Percentiles rank a stretch among this genome's conserved stretches.
These are phyloP conservation scores for Exophiala oligosperma DNA, from an alignment of 2,329 filamentous ascomycete genomes.

Conservation along the genomic window DNA sequence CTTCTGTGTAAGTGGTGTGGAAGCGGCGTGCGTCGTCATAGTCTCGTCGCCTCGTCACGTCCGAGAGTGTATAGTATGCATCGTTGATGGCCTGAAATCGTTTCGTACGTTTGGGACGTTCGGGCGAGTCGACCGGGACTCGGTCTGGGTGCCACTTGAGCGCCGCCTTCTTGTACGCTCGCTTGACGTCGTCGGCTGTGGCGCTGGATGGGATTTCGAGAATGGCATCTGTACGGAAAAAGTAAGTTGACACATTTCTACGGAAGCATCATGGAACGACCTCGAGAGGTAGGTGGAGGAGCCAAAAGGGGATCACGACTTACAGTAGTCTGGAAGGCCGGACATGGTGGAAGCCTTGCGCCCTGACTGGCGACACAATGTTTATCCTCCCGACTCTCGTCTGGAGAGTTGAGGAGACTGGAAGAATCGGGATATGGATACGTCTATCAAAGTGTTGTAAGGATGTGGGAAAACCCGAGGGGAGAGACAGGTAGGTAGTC, in stretches of 20 bases:
- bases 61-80: constrained; percentile 88
- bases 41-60: constrained; percentile 71
- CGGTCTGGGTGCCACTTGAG: constrained; percentile 93
- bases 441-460: no score
- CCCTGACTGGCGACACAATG: background rate
- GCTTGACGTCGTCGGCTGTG: constrained; percentile 78
- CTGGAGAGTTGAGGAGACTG: no score
- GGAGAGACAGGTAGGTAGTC: no score
- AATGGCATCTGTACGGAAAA: constrained; percentile 39
- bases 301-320: background rate
- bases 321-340: constrained; percentile 30
- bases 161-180: constrained; percentile 92
- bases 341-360: constrained; percentile 17
- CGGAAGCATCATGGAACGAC: no score
- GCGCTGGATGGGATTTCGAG: constrained; percentile 74
- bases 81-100: constrained; percentile 92
- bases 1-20: constrained; percentile 44
- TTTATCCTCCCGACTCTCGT: background rate
- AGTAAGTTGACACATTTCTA: background rate
- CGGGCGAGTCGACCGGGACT: constrained; percentile 78
- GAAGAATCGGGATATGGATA: no score
- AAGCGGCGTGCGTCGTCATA: constrained; percentile 75
- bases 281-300: no score
- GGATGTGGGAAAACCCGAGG: no score
- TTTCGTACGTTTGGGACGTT: constrained; percentile 77